A percentile compares a stretch with the other conserved stretches of the same genome.
Conservation (phyloP, 805 yeast genomes). For the Henningerozyma blattae region DNA sequence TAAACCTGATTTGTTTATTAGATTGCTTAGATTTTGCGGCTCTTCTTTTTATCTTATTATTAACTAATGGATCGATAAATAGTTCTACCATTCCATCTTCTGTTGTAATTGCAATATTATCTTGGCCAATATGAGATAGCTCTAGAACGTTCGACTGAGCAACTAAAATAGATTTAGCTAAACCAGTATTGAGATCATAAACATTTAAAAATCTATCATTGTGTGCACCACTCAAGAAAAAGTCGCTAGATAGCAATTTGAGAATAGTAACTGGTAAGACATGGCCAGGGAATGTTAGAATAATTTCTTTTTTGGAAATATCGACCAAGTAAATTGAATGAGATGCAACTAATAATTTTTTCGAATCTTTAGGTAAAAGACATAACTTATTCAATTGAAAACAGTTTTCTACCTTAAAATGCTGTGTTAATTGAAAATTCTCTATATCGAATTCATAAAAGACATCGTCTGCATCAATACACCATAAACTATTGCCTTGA, state of each 20-base stretch:
- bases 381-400: slow-evolving; percentile 19
- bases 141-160: slow-evolving; percentile 49
- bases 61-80: slow-evolving; percentile 44
- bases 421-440: slow-evolving; percentile 30
- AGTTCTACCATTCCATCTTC: slow-evolving; percentile 69
- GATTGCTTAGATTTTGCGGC: slow-evolving; percentile 41
- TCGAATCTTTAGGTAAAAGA: slow-evolving; percentile 15
- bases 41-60: slow-evolving; percentile 31
- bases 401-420: slow-evolving; percentile 30
- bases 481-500: slow-evolving; percentile 35
- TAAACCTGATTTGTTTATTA: slow-evolving; percentile 32
- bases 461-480: slow-evolving; percentile 45
- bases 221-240: slow-evolving; percentile 57
- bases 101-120: slow-evolving; percentile 36
- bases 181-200: slow-evolving; percentile 30
- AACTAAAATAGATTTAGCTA: slow-evolving; percentile 47
- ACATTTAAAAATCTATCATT: slow-evolving; percentile 76
- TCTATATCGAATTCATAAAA: slow-evolving; percentile 51
- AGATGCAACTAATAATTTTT: slow-evolving; percentile 49
- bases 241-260: slow-evolving; percentile 25
- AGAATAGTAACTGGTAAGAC: slow-evolving; percentile 50
- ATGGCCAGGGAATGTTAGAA: slow-evolving; percentile 62
- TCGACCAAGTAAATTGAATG: slow-evolving; percentile 51
- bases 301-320: slow-evolving; percentile 26
- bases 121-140: slow-evolving; percentile 28